Base-by-base conservation (phyloP, 176 grass and related monocot species). In the Aegilops speltoides region DNA sequence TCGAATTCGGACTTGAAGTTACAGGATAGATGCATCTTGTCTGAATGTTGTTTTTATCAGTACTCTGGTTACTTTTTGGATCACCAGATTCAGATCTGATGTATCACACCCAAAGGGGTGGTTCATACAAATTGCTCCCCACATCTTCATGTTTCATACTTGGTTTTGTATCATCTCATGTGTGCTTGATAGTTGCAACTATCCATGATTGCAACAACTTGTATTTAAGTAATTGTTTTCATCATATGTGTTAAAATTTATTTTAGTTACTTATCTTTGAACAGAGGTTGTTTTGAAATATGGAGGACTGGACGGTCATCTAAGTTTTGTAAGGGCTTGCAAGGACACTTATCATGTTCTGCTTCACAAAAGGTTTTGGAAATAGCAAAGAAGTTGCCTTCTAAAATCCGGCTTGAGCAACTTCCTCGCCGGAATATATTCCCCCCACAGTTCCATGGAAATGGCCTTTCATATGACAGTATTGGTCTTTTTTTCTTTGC, bases 401-500 rank as follows among this genome's bases (percentile, higher is more conserved):
- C 66, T 22, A 90, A 91, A 79, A 80, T 99, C 20, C 92, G 84
- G 48, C 83, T 99, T 54, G 94, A 99, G 79, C 94, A 99, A 91
- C 80, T 96, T 68, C 90, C 97, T 88, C 92, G 94, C 82, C 77
- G 83, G 64, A 88, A 80, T 64, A 90, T 87, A 56, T 99, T 90
- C 90, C 94, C 93, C 15, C 67, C 50, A 65, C 94, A 93, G 68
- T 99, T 99, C 79, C 76, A 88, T 67, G 62, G 85, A 70, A 94
- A 77, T 64, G 74, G 88, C 73, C 97, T 94, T 64, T 94, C 85
- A 6, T 86, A 99, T 62, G 70, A 88, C 20, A 92, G 85, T 72
- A 90, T 99, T 87, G 97, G 83, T 77, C 79, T 99, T 87, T 99
- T 93, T 84, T 99, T 99, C 89, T 99, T 99, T 91, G 92, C 97